Evolutionary conservation across 2,329 filamentous ascomycete genomes (phyloP), one percentile per base, ranked within the genome.

Genomic region (Fusarium goolgardi): DNA sequence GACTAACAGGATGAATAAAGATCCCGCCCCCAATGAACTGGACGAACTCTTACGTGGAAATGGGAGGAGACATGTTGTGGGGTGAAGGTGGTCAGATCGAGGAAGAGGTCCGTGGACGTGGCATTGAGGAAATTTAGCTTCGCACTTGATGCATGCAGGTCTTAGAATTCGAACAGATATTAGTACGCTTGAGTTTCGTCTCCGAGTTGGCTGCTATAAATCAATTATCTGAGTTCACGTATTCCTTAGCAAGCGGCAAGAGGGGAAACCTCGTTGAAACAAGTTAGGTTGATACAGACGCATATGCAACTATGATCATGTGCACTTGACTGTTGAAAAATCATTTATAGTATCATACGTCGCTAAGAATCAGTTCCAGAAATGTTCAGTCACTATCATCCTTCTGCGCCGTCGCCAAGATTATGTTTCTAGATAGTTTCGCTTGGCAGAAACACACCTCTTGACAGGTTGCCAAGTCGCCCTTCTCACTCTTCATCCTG

Each of bases 91-190:
- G 35, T 8, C n/a, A 20, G 13, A 39, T 39, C 5, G 35, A 39
- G 13, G n/a, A 13, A 20, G 35, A 20, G 6, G 11, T 39, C 13
- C 35, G n/a, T 5, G 1, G 3, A 4, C 35, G 35, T 12, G 35
- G 35, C 4, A 20, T 39, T 20, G n/a, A 20, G 35, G 35, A 39
- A 39, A 3, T 39, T n/a, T 39, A 39, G 12, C 11, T 13, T 15
- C n/a, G n/a, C 11, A 39, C 35, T 39, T 39, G 11, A 37, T 37
- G 18, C 18, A 5, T 13, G 0, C 6, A 12, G 10, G 1, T 20
- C 4, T 39, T 3, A 20, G 11, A 39, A 15, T 39, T 8, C 12
- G n/a, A 20, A 9, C 35, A 21, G 0, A 8, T 3, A 7, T 0
- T 0, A 37, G 3, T 8, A 5, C 35, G 4, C 35, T 20, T 7